These are phyloP conservation scores for Ceratocystis alfenasii DNA, from an alignment of 2,329 filamentous ascomycete species.

Conservation along the genomic window DNA sequence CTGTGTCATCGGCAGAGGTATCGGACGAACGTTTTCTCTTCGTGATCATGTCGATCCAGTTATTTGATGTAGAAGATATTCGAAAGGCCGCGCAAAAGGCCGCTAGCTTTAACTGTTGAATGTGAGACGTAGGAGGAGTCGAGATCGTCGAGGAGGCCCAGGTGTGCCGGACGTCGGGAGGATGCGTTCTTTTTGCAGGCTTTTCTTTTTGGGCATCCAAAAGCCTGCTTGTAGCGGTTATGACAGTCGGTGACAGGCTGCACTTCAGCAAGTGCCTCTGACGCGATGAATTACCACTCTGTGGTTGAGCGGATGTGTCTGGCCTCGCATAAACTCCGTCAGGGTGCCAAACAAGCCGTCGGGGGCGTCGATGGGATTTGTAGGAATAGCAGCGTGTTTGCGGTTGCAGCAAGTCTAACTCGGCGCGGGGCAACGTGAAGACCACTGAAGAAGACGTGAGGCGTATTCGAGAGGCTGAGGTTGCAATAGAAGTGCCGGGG, in stretches of 20 bases:
- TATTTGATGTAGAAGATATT: background rate
- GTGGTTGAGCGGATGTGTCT: background rate
- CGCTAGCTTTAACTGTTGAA: background rate
- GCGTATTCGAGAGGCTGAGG: background rate
- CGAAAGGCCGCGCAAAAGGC: background rate
- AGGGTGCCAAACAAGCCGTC: background rate
- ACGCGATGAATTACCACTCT: background rate
- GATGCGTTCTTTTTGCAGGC: background rate
- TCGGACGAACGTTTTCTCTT: constrained; percentile 7
- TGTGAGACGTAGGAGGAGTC: background rate
- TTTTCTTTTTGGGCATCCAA: background rate
- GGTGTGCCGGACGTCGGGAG: background rate
- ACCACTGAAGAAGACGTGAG: background rate
- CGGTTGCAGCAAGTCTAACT: background rate
- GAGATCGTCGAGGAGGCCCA: background rate
- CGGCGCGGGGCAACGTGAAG: background rate
- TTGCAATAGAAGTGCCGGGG: background rate
- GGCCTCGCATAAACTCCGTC: background rate
- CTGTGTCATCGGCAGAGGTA: background rate
- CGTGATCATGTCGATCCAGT: background rate
- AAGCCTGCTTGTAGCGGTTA: background rate
- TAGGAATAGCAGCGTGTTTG: constrained; percentile 4
- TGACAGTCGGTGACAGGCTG: background rate
- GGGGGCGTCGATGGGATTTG: background rate
- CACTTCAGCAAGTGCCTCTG: background rate